Evolutionary conservation across 1,139 yeast species (phyloP), one percentile per base, ranked within the genome.

Genomic region (Candida glucosophila): DNA sequence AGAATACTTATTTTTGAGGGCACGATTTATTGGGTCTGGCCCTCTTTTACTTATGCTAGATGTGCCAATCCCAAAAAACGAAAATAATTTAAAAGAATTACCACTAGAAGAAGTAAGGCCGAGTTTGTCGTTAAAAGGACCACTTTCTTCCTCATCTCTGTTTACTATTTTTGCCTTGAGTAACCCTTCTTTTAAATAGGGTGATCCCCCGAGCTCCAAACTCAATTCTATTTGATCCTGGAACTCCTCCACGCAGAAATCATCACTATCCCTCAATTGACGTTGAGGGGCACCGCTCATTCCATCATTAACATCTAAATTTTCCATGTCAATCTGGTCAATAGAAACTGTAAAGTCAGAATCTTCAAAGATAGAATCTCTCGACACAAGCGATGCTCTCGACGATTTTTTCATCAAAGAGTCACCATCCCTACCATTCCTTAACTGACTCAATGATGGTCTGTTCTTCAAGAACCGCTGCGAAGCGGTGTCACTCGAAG

Each of bases 131-230:
- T n/a, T 11, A 10, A 19, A 19, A 7, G 44, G 38, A 12, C 43
- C 43, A 14, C 49, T 47, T 33, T 64, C 67, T 20, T 52, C 55
- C 38, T 51, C 50, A 43, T 57, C 69, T 36, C 61, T 58, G 36
- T 67, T 51, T 27, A 60, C 44, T 11, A 66, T 55, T 36, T 63
- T 67, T 42, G 67, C 60, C 38, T 72, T 66, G 35, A 79, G 58
- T 23, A 80, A 49, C 0, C 93, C 92, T 52, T 81, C 92, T 44
- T 80, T 78, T 31, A 77, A 68, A 70, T 82, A 80, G 2, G 92
- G 92, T 2, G 88, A 73, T 1, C 90, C 92, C 28, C 67, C 65
- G 23, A 76, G 58, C 37, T 76, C 82, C 34, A 80, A 55, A 19
- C 67, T 65, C 36, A 72, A 66, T 47, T 78, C 86, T 34, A 64